These are phyloP conservation scores for Baorangia bicolor DNA, from an alignment of 768 basidiomycete species.

Conservation along the genomic window DNA sequence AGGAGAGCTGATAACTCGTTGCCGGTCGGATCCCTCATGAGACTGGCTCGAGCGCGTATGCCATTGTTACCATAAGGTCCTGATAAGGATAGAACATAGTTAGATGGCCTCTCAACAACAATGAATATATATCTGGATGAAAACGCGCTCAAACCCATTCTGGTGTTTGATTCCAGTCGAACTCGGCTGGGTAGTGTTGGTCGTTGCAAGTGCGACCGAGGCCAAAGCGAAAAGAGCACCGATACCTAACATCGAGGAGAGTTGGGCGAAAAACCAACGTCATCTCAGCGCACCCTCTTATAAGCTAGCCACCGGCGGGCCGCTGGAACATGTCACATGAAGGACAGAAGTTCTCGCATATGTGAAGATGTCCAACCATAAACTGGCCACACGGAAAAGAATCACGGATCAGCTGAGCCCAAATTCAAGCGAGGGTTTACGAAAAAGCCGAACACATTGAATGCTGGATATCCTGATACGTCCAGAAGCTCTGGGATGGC, in stretches of 20 bases:
- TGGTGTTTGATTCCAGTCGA: constrained; percentile 37
- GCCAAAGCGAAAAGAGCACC: neutral
- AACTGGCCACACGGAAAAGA: neutral
- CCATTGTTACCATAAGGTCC: neutral
- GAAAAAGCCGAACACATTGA: neutral
- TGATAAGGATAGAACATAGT: neutral
- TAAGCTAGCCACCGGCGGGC: neutral
- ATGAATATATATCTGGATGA: neutral
- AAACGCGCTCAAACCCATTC: constrained; percentile 37
- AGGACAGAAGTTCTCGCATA: neutral
- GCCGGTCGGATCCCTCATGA: neutral
- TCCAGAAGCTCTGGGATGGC: neutral
- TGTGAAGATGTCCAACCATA: neutral
- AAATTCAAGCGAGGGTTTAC: neutral
- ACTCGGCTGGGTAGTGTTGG: constrained; percentile 18
- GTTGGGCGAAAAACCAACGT: neutral
- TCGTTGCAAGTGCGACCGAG: neutral
- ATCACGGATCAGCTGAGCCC: neutral
- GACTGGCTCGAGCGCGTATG: neutral
- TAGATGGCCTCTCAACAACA: neutral
- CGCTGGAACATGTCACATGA: neutral
- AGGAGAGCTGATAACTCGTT: neutral
- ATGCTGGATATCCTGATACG: neutral
- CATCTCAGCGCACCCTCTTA: neutral
- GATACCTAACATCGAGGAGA: neutral